Evolutionary conservation across 2,329 filamentous ascomycete genomes (phyloP).

Genomic region (Hypoxylon sp.): DNA sequence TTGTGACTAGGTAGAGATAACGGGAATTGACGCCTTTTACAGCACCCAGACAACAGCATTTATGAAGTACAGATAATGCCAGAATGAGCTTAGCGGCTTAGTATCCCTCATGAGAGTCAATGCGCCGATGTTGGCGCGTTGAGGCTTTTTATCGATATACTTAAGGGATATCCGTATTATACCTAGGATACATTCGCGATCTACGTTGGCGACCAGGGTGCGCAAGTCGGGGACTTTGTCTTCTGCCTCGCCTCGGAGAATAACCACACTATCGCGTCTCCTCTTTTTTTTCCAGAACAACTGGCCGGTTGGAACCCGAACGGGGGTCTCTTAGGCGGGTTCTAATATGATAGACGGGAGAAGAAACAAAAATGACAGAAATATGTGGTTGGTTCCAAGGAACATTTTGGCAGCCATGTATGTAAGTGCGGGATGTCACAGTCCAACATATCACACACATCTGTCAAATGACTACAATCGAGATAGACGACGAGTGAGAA

Average conservation of each 20-base stretch:
- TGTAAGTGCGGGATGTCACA: conserved; percentile 25
- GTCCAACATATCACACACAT: conserved; percentile 20
- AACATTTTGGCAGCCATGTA: conserved; percentile 1
- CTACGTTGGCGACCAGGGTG: conserved; percentile 31
- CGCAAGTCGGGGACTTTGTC: conserved; percentile 3
- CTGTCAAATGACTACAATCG: conserved; percentile 2
- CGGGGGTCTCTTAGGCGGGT: conserved; percentile 24
- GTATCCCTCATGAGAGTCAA: neutral
- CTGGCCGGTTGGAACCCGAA: conserved; percentile 31
- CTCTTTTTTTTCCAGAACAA: conserved; percentile 37
- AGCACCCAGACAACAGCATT: neutral
- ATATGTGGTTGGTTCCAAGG: conserved; percentile 11
- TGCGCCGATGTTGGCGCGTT: conserved; percentile 1
- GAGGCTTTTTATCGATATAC: conserved; percentile 18
- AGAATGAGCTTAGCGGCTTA: neutral
- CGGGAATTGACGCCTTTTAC: neutral
- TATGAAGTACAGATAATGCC: neutral
- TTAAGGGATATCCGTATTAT: conserved; percentile 25
- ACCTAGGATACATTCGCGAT: conserved; percentile 12
- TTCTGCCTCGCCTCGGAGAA: conserved; percentile 32
- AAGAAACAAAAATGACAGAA: conserved; percentile 2
- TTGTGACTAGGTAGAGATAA: neutral
- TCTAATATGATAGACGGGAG: conserved; percentile 26
- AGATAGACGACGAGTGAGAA: conserved; percentile 8
- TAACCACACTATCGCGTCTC: conserved; percentile 28